These are phyloP conservation scores for Rhodomyrtus psidioides DNA, from an alignment of 441 rosid species.

Conservation along the genomic window DNA sequence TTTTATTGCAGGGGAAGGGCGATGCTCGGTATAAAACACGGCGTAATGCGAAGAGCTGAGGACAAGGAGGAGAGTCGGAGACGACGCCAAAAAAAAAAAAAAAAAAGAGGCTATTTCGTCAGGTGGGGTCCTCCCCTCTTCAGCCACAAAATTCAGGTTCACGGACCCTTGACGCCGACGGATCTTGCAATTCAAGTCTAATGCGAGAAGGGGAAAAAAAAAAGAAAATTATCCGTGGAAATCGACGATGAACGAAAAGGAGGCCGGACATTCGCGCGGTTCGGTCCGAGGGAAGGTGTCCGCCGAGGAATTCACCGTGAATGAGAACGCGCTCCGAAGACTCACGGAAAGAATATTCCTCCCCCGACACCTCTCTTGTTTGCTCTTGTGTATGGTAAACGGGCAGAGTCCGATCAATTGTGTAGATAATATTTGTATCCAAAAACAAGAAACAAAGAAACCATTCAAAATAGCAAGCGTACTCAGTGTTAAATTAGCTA, in stretches of 20 bases:
- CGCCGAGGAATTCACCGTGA: not conserved
- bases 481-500: not conserved
- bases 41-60: not conserved
- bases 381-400: not conserved
- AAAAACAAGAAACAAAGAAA: not conserved
- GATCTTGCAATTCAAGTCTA: not conserved
- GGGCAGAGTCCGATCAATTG: not conserved
- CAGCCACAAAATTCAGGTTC: not conserved
- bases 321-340: not conserved
- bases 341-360: not conserved
- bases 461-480: not conserved
- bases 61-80: not conserved
- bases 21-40: not conserved
- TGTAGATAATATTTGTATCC: not conserved
- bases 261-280: fast-evolving
- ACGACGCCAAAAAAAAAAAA: not conserved
- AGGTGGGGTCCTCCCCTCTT: not conserved
- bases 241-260: not conserved
- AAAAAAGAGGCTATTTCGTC: not conserved
- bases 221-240: not conserved
- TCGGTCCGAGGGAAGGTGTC: fast-evolving
- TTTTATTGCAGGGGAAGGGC: not conserved
- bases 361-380: too few species aligned
- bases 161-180: too few species aligned
- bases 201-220: not conserved